Base-by-base conservation (phyloP, 2,329 filamentous ascomycete species). In the Eutypa lata region DNA sequence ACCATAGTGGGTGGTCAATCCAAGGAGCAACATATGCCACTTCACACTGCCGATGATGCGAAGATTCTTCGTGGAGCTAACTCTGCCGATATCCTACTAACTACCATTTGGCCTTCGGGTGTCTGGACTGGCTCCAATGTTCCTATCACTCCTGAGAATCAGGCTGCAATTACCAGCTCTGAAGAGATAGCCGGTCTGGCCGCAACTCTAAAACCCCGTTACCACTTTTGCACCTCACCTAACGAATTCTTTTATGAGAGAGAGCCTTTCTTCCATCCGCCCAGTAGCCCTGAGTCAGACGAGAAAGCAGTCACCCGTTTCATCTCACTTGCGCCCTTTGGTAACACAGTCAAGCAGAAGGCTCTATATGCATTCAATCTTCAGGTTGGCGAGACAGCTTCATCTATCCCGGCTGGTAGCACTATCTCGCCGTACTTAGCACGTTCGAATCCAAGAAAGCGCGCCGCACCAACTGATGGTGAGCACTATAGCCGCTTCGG, bases 11-110 rank as follows among this genome's bases (percentile, higher is more conserved):
- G 76, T 2, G 85, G 83, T 2, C 77, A 83, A 51, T 89, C 86
- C 8, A 83, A 85, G 57, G 87, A 90, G 59, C 86, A 88, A 58
- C 87, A 89, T 61, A 77, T 88, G n/a, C 88, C 92, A 0, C 85
- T 84, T 54, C 93, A 96, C 69, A 88, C 85, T 4, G 80, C 86
- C 49, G 83, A 84, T 47, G 93, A 97, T 67, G 88, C 88, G 21
- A 89, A 87, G 64, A 75, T 83, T 2, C 77, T 97, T 4, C 82
- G 84, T 52, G 90, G 90, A 21, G 89, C 89, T 18, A 87, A 92
- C 63, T 82, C 78, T 31, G 86, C 90, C 43, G 93, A 99, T 67
- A 91, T 99, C 49, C 78, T 99, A 16, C 75, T 99, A 51, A 97
- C 94, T 0, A 83, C 85, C 33, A 79, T 90, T 62, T 99, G 94